A percentile compares a stretch with the other conserved stretches of the same genome.
Conservation (phyloP, 345 rosid species). For the Theobroma cacao region DNA sequence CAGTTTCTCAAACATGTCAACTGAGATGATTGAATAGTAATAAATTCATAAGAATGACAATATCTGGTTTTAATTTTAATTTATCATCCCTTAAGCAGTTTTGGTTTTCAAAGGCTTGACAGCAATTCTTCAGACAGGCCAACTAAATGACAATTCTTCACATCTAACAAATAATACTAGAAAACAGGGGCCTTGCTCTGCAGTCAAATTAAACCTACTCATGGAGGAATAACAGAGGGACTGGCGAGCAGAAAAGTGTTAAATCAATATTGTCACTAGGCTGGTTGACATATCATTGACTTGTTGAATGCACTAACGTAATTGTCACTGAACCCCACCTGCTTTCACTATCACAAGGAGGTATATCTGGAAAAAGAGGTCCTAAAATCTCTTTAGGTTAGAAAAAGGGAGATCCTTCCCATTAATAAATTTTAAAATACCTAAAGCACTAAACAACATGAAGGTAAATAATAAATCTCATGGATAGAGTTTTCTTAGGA, state of each 20-base stretch:
- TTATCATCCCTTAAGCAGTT: neutral
- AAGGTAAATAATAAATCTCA: neutral
- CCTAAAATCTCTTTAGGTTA: neutral
- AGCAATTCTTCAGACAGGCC: neutral
- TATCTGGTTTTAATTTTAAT: neutral
- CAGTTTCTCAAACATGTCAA: neutral
- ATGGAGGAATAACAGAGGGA: neutral
- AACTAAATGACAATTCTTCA: neutral
- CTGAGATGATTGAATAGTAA: neutral
- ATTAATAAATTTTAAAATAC: neutral
- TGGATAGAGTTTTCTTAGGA: neutral
- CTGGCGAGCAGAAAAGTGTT: neutral
- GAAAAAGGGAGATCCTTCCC: neutral
- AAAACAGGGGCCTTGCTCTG: neutral
- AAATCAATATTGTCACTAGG: neutral
- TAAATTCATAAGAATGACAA: neutral
- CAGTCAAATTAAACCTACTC: neutral
- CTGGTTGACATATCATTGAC: neutral
- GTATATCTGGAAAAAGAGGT: neutral
- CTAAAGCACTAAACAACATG: neutral
- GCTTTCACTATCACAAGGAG: neutral
- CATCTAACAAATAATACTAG: neutral
- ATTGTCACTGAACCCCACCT: neutral
- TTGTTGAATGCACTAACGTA: neutral
- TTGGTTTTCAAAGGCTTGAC: neutral